Evolutionary conservation across 495 filamentous ascomycete genomes (phyloP), one percentile per base, ranked within the genome.

Genomic region (Neurospora sp.): DNA sequence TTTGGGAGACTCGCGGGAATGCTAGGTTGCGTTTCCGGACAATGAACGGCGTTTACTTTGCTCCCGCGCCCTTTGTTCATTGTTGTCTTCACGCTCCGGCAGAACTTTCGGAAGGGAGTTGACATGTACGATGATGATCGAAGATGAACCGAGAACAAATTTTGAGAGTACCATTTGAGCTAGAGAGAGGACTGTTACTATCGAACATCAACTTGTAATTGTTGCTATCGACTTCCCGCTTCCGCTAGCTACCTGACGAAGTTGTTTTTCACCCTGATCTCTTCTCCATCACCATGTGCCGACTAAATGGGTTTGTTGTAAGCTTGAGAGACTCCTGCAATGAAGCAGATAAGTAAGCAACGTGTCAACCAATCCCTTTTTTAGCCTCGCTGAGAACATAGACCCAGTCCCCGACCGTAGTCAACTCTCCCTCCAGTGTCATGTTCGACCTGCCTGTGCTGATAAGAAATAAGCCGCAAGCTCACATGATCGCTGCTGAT

Each of bases 241-340:
- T 14, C 1, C 1, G 10, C 45, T 6, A 22, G 9, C 20, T 53
- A 53, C 45, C 4, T 5, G 4, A 22, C 9, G 10, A 48, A 22
- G 3, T 22, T 22, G 3, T 53, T 22, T 1, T 27, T 1, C 0
- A 53, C 3, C 1, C 20, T 4, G 4, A 53, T 53, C 3, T 53
- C 10, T 27, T 3, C 10, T 22, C 4, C 20, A 53, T 14, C 20
- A 7, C 9, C 0, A 53, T 22, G 20, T 14, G 10, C 45, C 20
- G 20, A 22, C 45, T 22, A 7, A 14, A 27, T 3, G 9, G 0
- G 45, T 12, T 0, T 1, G 2, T 2, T 2, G 0, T 9, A 6
- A 16, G 6, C 5, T 18, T 35, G 0, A 4, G 1, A 35, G 10
- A 53, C 9, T 12, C 10, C 1, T 0, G 1, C 7, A 5, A 22